phyloP scores from a whole-genome alignment of 2,329 filamentous ascomycete species.

The Emergomyces pasteurianus region DNA sequence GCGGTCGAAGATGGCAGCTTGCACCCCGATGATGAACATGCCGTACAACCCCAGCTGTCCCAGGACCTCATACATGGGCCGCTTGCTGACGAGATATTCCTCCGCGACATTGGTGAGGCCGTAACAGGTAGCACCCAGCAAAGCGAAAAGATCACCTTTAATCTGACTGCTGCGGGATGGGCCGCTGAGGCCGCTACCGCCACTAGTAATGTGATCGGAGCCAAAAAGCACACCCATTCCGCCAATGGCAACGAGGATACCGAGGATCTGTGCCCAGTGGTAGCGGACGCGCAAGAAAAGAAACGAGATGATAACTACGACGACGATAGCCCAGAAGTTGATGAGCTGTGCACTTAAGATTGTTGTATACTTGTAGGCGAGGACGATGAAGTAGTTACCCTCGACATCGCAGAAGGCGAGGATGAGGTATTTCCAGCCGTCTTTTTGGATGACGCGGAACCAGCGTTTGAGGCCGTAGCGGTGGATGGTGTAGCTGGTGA shows the following conservation, averaged over 20 bases:
- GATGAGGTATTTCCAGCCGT: conserved; percentile 91
- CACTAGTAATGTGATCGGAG: conserved; percentile 65
- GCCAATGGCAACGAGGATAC: conserved; percentile 82
- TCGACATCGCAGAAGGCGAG: conserved; percentile 88
- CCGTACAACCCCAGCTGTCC: conserved; percentile 83
- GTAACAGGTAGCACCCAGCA: conserved; percentile 83
- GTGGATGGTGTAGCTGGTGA: conserved; percentile 67
- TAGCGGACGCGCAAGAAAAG: conserved; percentile 77
- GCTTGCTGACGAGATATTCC: conserved; percentile 81
- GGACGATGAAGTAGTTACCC: conserved; percentile 95
- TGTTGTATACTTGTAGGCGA: conserved; percentile 87
- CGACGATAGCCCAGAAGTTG: conserved; percentile 97
- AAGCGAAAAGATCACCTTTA: conserved; percentile 85
- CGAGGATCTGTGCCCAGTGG: conserved; percentile 69
- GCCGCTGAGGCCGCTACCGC: conserved; percentile 34
- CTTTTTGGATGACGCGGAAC: conserved; percentile 47
- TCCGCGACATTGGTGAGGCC: conserved; percentile 84
- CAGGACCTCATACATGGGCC: conserved; percentile 84
- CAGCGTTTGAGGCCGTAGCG: conserved; percentile 66
- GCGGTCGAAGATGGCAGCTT: conserved; percentile 87
- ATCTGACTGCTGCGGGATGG: conserved; percentile 50
- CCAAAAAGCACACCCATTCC: conserved; percentile 80
- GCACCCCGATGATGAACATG: conserved; percentile 79
- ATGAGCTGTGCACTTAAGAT: conserved; percentile 87
- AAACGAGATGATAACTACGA: conserved; percentile 79